phyloP scores from a whole-genome alignment of 768 basidiomycete species.

The Mycena crocata region DNA sequence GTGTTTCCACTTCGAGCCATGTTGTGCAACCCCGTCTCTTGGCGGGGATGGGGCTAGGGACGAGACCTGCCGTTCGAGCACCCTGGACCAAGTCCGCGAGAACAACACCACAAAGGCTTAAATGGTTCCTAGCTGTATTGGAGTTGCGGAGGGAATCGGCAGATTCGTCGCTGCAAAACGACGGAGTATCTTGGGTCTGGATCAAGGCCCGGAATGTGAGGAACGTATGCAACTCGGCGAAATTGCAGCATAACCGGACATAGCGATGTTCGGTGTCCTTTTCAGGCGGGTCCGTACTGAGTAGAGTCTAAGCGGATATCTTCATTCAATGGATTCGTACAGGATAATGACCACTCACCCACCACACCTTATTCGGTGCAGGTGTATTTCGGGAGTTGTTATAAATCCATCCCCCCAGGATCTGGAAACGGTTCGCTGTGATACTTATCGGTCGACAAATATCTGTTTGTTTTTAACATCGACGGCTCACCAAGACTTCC shows the following conservation, averaged over 20 bases:
- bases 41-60: conserved; percentile 24
- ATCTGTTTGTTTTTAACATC: too few species aligned
- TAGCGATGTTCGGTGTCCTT: conserved; percentile 21
- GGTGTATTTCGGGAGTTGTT: conserved; percentile 33
- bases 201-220: conserved; percentile 9
- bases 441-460: too few species aligned
- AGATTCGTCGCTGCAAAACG: conserved; percentile 40
- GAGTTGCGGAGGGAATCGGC: conserved; percentile 2
- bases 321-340: conserved; percentile 23
- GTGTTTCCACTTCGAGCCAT: conserved; percentile 40
- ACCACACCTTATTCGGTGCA: conserved; percentile 45
- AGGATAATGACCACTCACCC: conserved; percentile 38
- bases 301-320: conserved; percentile 33
- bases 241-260: conserved; percentile 24
- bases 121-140: background rate
- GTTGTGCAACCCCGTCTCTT: conserved; percentile 29
- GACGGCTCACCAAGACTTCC: conserved; percentile 8
- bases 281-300: background rate
- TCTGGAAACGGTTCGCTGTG: conserved; percentile 32
- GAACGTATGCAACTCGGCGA: conserved; percentile 20
- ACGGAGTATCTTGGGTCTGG: conserved; percentile 15
- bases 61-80: background rate
- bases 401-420: conserved; percentile 46
- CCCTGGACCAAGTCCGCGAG: conserved; percentile 7
- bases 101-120: conserved; percentile 10